Percentiles rank a stretch among this genome's conserved stretches.
These are phyloP conservation scores for Theileria annulata DNA, from an alignment of 169 alveolate genomes.

Conservation along the genomic window DNA sequence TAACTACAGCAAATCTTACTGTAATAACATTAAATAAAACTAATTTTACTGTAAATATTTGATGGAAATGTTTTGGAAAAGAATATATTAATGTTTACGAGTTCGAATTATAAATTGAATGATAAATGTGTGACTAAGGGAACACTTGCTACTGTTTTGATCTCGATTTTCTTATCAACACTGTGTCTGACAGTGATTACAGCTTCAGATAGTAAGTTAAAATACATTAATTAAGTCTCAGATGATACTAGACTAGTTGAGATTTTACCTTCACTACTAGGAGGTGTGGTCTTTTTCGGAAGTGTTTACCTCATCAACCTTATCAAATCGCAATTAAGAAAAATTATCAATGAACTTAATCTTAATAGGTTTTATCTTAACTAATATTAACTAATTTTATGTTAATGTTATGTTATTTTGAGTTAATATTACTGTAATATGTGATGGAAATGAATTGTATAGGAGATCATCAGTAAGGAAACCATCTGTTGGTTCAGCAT, in stretches of 20 bases:
- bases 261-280: slow-evolving; percentile 45
- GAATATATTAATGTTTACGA: background rate
- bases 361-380: slow-evolving; percentile 7
- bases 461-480: slow-evolving; percentile 3
- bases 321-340: slow-evolving; percentile 8
- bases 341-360: background rate
- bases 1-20: no score
- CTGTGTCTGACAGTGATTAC: slow-evolving; percentile 44
- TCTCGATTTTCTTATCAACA: slow-evolving; percentile 27
- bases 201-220: slow-evolving; percentile 30
- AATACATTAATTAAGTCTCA: background rate
- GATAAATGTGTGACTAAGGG: slow-evolving; percentile 37
- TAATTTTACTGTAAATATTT: no score
- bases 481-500: background rate
- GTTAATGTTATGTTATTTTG: no score
- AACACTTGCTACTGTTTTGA: slow-evolving; percentile 21
- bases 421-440: no score
- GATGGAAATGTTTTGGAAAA: no score
- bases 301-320: slow-evolving; percentile 50
- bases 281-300: slow-evolving; percentile 39
- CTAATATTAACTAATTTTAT: no score
- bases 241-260: slow-evolving; percentile 51
- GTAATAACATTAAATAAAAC: no score
- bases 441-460: no score
- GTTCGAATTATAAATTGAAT: background rate